Conservation (phyloP, 805 yeast species). For the Danielia reshetovae region DNA sequence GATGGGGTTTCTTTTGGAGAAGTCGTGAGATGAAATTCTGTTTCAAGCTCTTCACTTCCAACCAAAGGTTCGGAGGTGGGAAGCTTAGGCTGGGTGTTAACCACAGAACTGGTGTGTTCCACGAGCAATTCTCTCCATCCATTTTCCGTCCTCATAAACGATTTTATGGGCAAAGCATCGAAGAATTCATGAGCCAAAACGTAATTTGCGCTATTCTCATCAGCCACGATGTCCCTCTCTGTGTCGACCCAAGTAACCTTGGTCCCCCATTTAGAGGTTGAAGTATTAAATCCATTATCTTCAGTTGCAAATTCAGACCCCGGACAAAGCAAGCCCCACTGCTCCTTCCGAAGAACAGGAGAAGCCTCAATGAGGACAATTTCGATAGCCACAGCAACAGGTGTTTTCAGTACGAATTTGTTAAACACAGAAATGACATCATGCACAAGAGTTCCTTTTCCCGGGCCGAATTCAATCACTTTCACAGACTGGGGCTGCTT, state of each 20-base stretch:
- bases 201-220: constrained; percentile 45
- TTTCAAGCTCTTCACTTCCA: constrained; percentile 7
- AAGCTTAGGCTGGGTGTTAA: constrained; percentile 29
- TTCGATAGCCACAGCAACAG: constrained; percentile 29
- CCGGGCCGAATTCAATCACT: constrained; percentile 80
- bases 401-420: constrained; percentile 26
- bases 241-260: constrained; percentile 58
- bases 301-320: constrained; percentile 12
- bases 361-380: constrained; percentile 70
- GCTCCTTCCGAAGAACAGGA: constrained; percentile 55
- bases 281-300: constrained; percentile 25
- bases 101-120: constrained; percentile 44
- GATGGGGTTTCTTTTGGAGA: constrained; percentile 61
- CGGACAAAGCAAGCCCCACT: constrained; percentile 46
- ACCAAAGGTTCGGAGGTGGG: constrained; percentile 14
- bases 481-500: constrained; percentile 47
- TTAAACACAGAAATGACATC: constrained; percentile 54
- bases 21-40: constrained; percentile 53
- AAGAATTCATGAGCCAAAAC: constrained; percentile 82
- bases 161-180: constrained; percentile 79
- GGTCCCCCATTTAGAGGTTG: constrained; percentile 50
- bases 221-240: constrained; percentile 40
- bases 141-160: constrained; percentile 54
- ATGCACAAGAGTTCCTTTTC: constrained; percentile 72
- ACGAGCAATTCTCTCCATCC: constrained; percentile 83